Conservation (phyloP, 352 stramenopile genomes). For the Globisporangium acanthophoron region DNA sequence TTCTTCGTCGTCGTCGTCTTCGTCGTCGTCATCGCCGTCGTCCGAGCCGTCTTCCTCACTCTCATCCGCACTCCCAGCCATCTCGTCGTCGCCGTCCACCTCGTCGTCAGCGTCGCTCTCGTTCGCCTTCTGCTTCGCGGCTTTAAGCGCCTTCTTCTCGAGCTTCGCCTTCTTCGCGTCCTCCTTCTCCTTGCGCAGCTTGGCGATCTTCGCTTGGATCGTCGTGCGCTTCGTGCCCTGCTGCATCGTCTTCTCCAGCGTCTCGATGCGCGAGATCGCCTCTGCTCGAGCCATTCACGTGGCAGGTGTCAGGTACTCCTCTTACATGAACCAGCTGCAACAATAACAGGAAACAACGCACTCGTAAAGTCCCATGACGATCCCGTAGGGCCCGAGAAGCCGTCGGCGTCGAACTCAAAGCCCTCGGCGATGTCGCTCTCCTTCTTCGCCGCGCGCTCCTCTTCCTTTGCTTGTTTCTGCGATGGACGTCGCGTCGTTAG, state of each 20-base stretch:
- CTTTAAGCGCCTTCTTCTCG: conserved; percentile 42
- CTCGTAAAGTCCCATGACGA: conserved; percentile 86
- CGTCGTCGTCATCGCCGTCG: conserved; percentile 14
- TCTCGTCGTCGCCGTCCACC: conserved; percentile 11
- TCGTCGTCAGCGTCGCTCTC: conserved; percentile 11
- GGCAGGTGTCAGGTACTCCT: not conserved
- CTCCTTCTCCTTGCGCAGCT: conserved; percentile 69
- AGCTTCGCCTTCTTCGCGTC: conserved; percentile 50
- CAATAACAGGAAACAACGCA: conserved; percentile 13
- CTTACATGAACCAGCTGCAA: not conserved
- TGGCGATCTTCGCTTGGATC: conserved; percentile 85
- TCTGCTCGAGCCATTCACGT: conserved; percentile 18
- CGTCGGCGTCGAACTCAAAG: conserved; percentile 82
- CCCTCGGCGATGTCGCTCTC: conserved; percentile 63
- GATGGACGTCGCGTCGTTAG: not conserved
- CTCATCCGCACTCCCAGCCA: conserved; percentile 16
- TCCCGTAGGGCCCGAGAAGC: conserved; percentile 41
- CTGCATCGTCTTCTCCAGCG: conserved; percentile 52
- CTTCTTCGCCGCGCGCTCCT: conserved; percentile 36
- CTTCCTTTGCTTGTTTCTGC: conserved; percentile 40
- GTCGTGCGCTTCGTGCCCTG: conserved; percentile 72
- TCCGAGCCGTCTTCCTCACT: conserved; percentile 23
- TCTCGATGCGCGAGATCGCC: conserved; percentile 80
- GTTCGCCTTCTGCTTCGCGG: conserved; percentile 24
- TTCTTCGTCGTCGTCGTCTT: conserved; percentile 24